These are phyloP conservation scores for Sphenostylis stenocarpa DNA, from an alignment of 306 rosid genomes.

Conservation along the genomic window DNA sequence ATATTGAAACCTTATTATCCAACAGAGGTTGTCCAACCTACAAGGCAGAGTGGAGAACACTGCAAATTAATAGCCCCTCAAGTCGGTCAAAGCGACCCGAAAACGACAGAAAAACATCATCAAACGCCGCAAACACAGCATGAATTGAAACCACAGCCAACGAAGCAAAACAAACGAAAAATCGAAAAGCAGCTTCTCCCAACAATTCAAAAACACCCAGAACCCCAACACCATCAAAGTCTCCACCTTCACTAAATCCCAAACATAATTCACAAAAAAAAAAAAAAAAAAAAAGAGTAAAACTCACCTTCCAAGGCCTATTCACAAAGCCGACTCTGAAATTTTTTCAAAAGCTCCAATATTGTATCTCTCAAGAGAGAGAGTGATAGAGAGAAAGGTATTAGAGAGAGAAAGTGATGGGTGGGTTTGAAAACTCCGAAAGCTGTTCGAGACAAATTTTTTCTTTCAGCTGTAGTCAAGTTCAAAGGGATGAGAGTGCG, in stretches of 20 bases:
- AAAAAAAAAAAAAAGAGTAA: neutral
- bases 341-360: neutral
- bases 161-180: slow-evolving; percentile 27
- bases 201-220: slow-evolving; percentile 39
- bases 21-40: slow-evolving; percentile 12
- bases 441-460: slow-evolving; percentile 65
- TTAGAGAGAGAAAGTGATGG: slow-evolving; percentile 44
- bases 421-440: slow-evolving; percentile 47
- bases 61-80: slow-evolving; percentile 20
- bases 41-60: slow-evolving; percentile 23
- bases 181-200: slow-evolving; percentile 26
- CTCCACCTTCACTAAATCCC: slow-evolving; percentile 24
- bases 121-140: slow-evolving; percentile 15
- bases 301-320: slow-evolving; percentile 25
- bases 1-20: neutral
- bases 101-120: slow-evolving; percentile 30
- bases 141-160: slow-evolving; percentile 25
- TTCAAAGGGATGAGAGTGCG: slow-evolving; percentile 22
- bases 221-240: slow-evolving; percentile 31
- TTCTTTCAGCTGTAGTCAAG: slow-evolving; percentile 49
- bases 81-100: slow-evolving; percentile 41
- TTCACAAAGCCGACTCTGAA: neutral
- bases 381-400: slow-evolving; percentile 17
- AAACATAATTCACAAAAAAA: slow-evolving; percentile 26
- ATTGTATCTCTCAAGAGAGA: slow-evolving; percentile 10